phyloP scores from a whole-genome alignment of 2,329 filamentous ascomycete species.

The Paradendryphiella salina region DNA sequence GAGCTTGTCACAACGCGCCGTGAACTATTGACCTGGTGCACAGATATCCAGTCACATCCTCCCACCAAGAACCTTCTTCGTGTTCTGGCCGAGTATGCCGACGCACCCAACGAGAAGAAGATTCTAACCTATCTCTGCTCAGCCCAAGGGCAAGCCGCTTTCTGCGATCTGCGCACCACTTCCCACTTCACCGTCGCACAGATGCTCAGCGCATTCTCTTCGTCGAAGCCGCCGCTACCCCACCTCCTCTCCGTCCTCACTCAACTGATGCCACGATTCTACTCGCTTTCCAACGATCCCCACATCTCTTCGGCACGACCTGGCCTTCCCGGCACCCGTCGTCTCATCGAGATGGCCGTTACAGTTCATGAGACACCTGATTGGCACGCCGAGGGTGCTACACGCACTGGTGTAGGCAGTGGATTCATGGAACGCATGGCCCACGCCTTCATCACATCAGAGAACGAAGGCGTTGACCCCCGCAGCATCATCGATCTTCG shows the following conservation, averaged over 20 bases:
- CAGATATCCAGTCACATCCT: conserved; percentile 88
- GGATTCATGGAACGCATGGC: conserved; percentile 92
- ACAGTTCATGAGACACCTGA: conserved; percentile 86
- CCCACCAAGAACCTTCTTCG: conserved; percentile 87
- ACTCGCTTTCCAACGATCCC: conserved; percentile 95
- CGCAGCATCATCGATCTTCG: conserved; percentile 63
- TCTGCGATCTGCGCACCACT: conserved; percentile 89
- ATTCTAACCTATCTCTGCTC: conserved; percentile 84
- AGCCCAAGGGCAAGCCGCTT: conserved; percentile 85
- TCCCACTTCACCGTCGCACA: conserved; percentile 83
- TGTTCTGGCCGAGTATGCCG: conserved; percentile 80
- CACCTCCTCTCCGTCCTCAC: conserved; percentile 77
- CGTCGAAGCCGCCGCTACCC: conserved; percentile 83
- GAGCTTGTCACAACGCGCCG: conserved; percentile 87
- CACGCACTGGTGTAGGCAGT: conserved; percentile 82
- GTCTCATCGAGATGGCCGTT: conserved; percentile 93
- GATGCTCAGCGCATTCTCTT: conserved; percentile 88
- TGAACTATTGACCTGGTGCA: conserved; percentile 93
- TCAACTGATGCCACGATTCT: conserved; percentile 95
- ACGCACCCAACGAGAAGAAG: conserved; percentile 81
- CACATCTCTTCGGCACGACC: conserved; percentile 73
- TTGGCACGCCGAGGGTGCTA: conserved; percentile 65
- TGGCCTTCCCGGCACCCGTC: conserved; percentile 68
- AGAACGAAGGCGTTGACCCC: conserved; percentile 58
- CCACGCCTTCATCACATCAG: conserved; percentile 68